Base-by-base conservation (phyloP, 192 early-diverging fungal species). In the Powellomyces hirtus region DNA sequence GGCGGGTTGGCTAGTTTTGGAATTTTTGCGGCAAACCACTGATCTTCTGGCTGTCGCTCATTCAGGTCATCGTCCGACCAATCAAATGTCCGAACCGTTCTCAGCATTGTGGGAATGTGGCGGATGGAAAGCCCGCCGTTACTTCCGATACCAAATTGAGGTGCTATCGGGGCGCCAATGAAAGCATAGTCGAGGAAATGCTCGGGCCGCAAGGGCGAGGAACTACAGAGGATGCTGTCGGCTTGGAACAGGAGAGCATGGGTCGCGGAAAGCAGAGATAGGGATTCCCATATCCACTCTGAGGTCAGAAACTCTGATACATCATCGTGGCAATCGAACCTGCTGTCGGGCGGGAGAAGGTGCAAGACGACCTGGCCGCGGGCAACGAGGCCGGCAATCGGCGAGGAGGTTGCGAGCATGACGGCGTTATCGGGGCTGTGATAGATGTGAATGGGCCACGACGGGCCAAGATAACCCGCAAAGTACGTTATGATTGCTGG, bases 371-470 rank as follows among this genome's bases (percentile, higher is more conserved):
- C 3, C 1, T 22, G 8, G 27, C 65, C 65, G 18, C 8, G 4
- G 14, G 36, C 11, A 8, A 67, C 57, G 37, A 38, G 29, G 16
- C 44, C 45, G 5, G n/a, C 27, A 24, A 64, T 14, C 46, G 62
- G 45, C n/a, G 26, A 14, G 33, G 40, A 50, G 6, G 1, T 51
- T 2, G 42, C 46, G 24, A 67, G 38, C 36, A 67, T 30, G 35
- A 35, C 27, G 18, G 22, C 49, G 35, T 67, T 67, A 0, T 33
- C 52, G 20, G 30, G 16, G 14, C 37, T 57, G 26, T 67, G 50
- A 26, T 57, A 57, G 3, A 67, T 38, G 30, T 56, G 65, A 26
- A 67, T 38, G 0, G 65, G 65, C 65, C 65, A 67, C 20, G 33
- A 30, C 33, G 45, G 34, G 18, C 34, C 31, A 20, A 67, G 45